phyloP scores from a whole-genome alignment of 2,329 filamentous ascomycete species.

The Alternaria alternata region DNA sequence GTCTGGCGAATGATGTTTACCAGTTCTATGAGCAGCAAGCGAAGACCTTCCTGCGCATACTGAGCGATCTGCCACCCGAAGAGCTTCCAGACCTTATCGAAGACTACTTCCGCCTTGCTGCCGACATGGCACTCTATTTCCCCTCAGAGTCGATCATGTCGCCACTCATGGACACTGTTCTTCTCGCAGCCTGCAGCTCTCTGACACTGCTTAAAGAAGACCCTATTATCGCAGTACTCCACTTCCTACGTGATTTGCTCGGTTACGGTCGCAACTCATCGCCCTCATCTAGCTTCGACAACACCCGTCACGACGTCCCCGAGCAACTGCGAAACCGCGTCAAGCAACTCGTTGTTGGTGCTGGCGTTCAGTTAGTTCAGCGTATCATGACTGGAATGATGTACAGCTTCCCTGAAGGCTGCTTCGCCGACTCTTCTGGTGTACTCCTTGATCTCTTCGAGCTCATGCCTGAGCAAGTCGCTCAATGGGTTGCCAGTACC shows the following conservation, averaged over 20 bases:
- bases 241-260: slow-evolving; percentile 89
- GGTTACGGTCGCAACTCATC: slow-evolving; percentile 83
- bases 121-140: slow-evolving; percentile 93
- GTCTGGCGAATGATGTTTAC: slow-evolving; percentile 88
- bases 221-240: slow-evolving; percentile 87
- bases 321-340: slow-evolving; percentile 76
- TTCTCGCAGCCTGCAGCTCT: slow-evolving; percentile 85
- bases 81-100: slow-evolving; percentile 88
- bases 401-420: slow-evolving; percentile 97
- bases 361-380: slow-evolving; percentile 83
- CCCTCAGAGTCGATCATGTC: slow-evolving; percentile 84
- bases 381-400: slow-evolving; percentile 97
- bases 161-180: slow-evolving; percentile 78
- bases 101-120: slow-evolving; percentile 93
- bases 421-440: slow-evolving; percentile 91
- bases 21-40: slow-evolving; percentile 94
- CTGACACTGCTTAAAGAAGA: slow-evolving; percentile 90
- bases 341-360: slow-evolving; percentile 71
- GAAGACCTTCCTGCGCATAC: slow-evolving; percentile 84
- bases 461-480: slow-evolving; percentile 79
- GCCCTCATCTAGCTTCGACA: slow-evolving; percentile 66
- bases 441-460: slow-evolving; percentile 92
- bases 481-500: slow-evolving; percentile 82
- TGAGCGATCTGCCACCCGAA: slow-evolving; percentile 81
- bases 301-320: slow-evolving; percentile 67